phyloP scores from a whole-genome alignment of 345 rosid species.

The Linum lewisii region DNA sequence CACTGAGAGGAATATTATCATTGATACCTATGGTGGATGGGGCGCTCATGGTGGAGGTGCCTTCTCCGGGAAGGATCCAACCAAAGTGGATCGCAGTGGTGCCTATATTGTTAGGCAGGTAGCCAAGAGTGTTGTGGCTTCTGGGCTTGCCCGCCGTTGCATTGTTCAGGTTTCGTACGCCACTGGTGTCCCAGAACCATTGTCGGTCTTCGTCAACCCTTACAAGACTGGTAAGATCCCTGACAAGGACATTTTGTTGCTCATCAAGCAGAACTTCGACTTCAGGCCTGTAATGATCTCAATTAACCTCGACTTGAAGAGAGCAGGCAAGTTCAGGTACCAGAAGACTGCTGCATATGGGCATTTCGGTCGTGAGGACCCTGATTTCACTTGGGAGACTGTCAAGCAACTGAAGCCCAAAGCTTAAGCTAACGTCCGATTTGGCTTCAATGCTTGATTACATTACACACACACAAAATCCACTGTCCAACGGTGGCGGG shows the following conservation, averaged over 20 bases:
- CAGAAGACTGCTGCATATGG: conserved; percentile 5
- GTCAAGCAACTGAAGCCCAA: conserved; percentile 4
- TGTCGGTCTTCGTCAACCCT: conserved; percentile 9
- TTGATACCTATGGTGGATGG: conserved; percentile 59
- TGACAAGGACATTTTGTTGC: conserved; percentile 25
- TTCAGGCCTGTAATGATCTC: conserved; percentile 4
- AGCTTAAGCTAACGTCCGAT: not conserved
- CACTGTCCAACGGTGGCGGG: not conserved
- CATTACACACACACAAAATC: too few species aligned
- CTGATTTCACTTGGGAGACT: conserved; percentile 3
- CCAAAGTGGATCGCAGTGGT: conserved; percentile 73
- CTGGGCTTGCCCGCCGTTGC: conserved; percentile 68
- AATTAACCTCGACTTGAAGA: not conserved
- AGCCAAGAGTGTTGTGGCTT: conserved; percentile 67
- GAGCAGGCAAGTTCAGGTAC: conserved; percentile 4
- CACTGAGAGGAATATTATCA: conserved; percentile 68
- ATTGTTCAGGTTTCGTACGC: conserved; percentile 71
- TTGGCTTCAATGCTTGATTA: too few species aligned
- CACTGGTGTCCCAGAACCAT: conserved; percentile 18
- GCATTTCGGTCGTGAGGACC: not conserved
- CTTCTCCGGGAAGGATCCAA: conserved; percentile 56
- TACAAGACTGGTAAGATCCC: conserved; percentile 30
- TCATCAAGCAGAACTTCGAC: not conserved
- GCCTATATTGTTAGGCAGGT: conserved; percentile 71
- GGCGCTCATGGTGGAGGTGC: conserved; percentile 61